A percentile compares a stretch with the other conserved stretches of the same genome.
These are phyloP conservation scores for Galerina sulciceps DNA, from an alignment of 768 basidiomycete genomes.

Conservation along the genomic window DNA sequence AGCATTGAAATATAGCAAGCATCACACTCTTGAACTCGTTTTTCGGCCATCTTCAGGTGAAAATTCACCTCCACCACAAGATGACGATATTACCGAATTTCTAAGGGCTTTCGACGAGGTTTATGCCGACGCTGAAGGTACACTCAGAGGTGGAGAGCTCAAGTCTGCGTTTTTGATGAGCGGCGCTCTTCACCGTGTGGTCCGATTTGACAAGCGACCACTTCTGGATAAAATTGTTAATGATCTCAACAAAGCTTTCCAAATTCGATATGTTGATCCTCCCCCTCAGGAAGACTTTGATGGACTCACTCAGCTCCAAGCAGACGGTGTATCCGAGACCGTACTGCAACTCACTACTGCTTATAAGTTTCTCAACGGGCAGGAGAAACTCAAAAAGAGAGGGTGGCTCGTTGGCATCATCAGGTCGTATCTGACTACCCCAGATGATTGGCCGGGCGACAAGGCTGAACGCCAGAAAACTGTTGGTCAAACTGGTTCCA, in stretches of 20 bases:
- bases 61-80: too few relatives aligned
- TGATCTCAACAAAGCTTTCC: background rate
- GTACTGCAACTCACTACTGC: too few relatives aligned
- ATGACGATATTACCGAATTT: background rate
- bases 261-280: background rate
- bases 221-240: background rate
- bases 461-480: too few relatives aligned
- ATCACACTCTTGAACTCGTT: background rate
- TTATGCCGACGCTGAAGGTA: background rate
- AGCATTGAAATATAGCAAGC: slow-evolving; percentile 1
- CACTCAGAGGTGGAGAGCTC: background rate
- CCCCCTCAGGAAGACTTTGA: background rate
- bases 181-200: background rate
- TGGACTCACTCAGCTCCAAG: background rate
- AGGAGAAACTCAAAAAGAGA: too few relatives aligned
- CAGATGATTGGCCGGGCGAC: too few relatives aligned
- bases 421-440: background rate
- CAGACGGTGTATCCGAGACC: too few relatives aligned
- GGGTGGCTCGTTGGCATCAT: slow-evolving; percentile 1
- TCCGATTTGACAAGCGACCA: background rate
- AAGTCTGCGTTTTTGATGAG: background rate
- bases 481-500: too few relatives aligned
- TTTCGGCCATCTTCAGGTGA: too few relatives aligned
- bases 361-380: too few relatives aligned
- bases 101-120: background rate